Percentiles rank a stretch among this genome's conserved stretches.
phyloP scores from a whole-genome alignment of 108 stramenopile genomes.

The Cyclotella kingstonii region DNA sequence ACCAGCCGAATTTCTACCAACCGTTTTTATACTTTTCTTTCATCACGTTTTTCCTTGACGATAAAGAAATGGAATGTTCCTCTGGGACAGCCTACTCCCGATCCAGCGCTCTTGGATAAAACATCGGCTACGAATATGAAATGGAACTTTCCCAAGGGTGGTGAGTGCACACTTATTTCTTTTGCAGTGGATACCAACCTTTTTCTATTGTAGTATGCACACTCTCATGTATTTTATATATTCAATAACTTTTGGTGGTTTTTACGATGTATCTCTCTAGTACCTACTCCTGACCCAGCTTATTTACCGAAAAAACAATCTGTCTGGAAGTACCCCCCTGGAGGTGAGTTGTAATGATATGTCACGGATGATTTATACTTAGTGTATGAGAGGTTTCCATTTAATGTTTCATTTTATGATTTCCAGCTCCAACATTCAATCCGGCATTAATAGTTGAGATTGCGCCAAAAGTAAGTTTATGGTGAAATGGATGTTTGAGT shows the following conservation, averaged over 20 bases:
- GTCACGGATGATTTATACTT: too few relatives aligned
- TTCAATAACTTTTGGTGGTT: background rate
- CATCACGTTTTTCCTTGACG: background rate
- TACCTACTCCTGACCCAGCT: conserved; percentile 4
- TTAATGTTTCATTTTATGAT: background rate
- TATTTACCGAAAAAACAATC: background rate
- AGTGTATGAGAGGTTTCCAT: too few relatives aligned
- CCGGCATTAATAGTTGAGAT: conserved; percentile 22
- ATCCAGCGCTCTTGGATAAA: conserved; percentile 11
- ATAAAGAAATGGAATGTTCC: conserved; percentile 8
- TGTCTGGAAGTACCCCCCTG: conserved; percentile 5
- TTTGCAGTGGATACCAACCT: background rate
- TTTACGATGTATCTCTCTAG: background rate
- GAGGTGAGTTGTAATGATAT: background rate
- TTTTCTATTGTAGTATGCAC: too few relatives aligned
- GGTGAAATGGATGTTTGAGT: too few relatives aligned
- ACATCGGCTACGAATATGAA: conserved; percentile 12
- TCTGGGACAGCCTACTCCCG: conserved; percentile 18
- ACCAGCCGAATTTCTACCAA: background rate
- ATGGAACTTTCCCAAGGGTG: conserved; percentile 13
- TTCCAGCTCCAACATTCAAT: conserved; percentile 19
- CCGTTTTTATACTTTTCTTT: background rate
- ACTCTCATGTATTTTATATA: background rate
- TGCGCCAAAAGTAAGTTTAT: conserved; percentile 6
- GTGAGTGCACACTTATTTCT: conserved; percentile 1